Evolutionary conservation across 208 protist genomes (phyloP).

Genomic region (Leishmania arabica): DNA sequence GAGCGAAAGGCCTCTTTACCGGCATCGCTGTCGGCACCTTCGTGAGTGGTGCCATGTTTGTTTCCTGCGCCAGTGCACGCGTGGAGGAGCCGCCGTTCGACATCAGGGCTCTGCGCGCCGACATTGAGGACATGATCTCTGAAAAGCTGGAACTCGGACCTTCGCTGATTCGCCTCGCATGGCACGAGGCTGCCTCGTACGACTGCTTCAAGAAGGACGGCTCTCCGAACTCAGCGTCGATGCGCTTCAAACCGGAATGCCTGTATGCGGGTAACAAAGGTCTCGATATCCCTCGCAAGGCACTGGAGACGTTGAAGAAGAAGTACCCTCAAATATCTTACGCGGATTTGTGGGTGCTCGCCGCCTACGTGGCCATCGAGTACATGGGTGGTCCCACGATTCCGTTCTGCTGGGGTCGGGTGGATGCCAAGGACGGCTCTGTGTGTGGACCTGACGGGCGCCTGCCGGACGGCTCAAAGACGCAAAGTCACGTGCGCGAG

Average conservation of each 20-base stretch:
- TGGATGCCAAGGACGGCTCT: slow-evolving; percentile 74
- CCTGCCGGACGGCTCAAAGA: slow-evolving; percentile 86
- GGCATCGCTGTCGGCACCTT: slow-evolving; percentile 39
- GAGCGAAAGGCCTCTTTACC: slow-evolving; percentile 24
- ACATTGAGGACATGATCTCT: slow-evolving; percentile 61
- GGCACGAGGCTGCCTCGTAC: slow-evolving; percentile 76
- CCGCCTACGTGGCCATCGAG: slow-evolving; percentile 91
- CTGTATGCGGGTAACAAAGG: slow-evolving; percentile 85
- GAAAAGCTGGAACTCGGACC: slow-evolving; percentile 56
- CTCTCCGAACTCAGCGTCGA: slow-evolving; percentile 68
- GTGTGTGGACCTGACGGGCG: slow-evolving; percentile 78
- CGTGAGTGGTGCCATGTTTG: slow-evolving; percentile 42
- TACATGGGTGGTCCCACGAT: slow-evolving; percentile 91
- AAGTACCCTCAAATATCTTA: slow-evolving; percentile 92
- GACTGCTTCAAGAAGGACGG: slow-evolving; percentile 69
- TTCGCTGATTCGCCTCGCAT: slow-evolving; percentile 75
- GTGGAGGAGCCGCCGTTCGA: slow-evolving; percentile 59
- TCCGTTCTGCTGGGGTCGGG: slow-evolving; percentile 81
- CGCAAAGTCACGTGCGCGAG: slow-evolving; percentile 76
- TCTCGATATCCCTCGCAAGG: slow-evolving; percentile 75
- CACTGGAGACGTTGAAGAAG: slow-evolving; percentile 89
- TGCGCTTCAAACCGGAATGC: slow-evolving; percentile 85
- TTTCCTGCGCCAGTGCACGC: slow-evolving; percentile 29
- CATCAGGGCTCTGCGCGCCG: slow-evolving; percentile 39
- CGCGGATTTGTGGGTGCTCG: slow-evolving; percentile 93